Evolutionary conservation across 306 rosid genomes (phyloP), one percentile per base, ranked within the genome.

Genomic region (Hippophae gyantsensis): DNA sequence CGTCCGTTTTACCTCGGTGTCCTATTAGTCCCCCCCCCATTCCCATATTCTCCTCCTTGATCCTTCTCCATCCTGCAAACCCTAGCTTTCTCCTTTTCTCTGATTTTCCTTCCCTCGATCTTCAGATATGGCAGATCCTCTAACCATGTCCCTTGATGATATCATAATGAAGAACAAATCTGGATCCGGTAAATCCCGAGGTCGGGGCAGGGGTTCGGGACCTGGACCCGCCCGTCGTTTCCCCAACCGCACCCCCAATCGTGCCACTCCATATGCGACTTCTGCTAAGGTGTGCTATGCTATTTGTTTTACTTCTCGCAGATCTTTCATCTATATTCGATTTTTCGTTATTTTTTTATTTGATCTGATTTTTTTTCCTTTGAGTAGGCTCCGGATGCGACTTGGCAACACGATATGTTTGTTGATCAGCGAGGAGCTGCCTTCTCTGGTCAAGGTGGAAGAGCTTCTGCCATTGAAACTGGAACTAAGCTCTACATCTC

Each of bases 111-210:
- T 40, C 56, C 61, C 48, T 55, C 64, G 10, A 7, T 50, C 18
- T 10, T 58, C 32, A 7, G 40, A 27, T 6, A 81, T 83, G 89
- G 75, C 94, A 56, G 89, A 86, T 32, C 84, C 89, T 57, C 76
- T 93, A n/a, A 87, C 80, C 71, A 84, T 82, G 95, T 76, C 94
- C 52, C 84, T 93, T n/a, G 99, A 93, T 6, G 99, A 93, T 57
- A 64, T 93, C 77, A 88, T 88, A 66, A 84, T 84, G 84, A 86
- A 59, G 71, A 86, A 83, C 38, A 32, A 88, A 61, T 60, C 99
- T 43, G 96, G 93, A 72, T 84, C 97, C 57, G 82, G 72, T 1
- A 79, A 69, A 47, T 32, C 45, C 49, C 68, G 84, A 2, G 86
- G 82, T 58, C 82, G 89, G 0, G 78, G 69, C 52, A 72, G 88